These are phyloP conservation scores for Aspergillus niger DNA, from an alignment of 2,329 filamentous ascomycete species.

Conservation along the genomic window DNA sequence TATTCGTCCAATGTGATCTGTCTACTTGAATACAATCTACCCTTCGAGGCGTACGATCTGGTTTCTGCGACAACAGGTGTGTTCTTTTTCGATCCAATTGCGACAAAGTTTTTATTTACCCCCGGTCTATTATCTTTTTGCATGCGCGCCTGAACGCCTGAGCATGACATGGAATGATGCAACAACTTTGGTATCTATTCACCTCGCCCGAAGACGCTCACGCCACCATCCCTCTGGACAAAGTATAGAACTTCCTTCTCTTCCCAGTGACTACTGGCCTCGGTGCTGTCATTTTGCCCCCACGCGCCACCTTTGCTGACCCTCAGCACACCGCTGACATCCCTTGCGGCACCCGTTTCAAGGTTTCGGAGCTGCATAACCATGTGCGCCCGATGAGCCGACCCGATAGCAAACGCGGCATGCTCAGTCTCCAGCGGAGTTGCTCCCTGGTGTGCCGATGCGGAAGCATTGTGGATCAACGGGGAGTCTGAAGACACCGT, in stretches of 20 bases:
- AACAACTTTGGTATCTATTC: slow-evolving; percentile 45
- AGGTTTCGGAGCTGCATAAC: slow-evolving; percentile 73
- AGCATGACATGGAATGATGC: background rate
- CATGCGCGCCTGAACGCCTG: slow-evolving; percentile 9
- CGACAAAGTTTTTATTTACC: slow-evolving; percentile 8
- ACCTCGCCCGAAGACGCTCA: slow-evolving; percentile 82
- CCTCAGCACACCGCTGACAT: slow-evolving; percentile 85
- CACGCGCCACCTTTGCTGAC: slow-evolving; percentile 63
- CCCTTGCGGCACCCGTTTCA: slow-evolving; percentile 84
- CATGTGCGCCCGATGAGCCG: slow-evolving; percentile 74
- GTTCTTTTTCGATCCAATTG: background rate
- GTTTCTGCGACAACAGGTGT: background rate
- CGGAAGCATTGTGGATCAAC: slow-evolving; percentile 56
- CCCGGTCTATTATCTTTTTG: slow-evolving; percentile 10
- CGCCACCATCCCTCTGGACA: slow-evolving; percentile 74
- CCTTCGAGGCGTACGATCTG: slow-evolving; percentile 9
- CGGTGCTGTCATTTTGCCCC: slow-evolving; percentile 35
- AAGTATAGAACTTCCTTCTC: slow-evolving; percentile 79
- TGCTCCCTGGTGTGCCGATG: slow-evolving; percentile 46
- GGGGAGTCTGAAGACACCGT: slow-evolving; percentile 73
- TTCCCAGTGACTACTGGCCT: slow-evolving; percentile 33
- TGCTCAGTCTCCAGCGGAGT: slow-evolving; percentile 71
- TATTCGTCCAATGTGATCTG: slow-evolving; percentile 32
- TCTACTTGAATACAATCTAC: slow-evolving; percentile 30
- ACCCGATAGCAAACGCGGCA: slow-evolving; percentile 67